A percentile compares a stretch with the other conserved stretches of the same genome.
These are phyloP conservation scores for Atkinsonella texensis DNA, from an alignment of 2,329 filamentous ascomycete genomes.

Conservation along the genomic window DNA sequence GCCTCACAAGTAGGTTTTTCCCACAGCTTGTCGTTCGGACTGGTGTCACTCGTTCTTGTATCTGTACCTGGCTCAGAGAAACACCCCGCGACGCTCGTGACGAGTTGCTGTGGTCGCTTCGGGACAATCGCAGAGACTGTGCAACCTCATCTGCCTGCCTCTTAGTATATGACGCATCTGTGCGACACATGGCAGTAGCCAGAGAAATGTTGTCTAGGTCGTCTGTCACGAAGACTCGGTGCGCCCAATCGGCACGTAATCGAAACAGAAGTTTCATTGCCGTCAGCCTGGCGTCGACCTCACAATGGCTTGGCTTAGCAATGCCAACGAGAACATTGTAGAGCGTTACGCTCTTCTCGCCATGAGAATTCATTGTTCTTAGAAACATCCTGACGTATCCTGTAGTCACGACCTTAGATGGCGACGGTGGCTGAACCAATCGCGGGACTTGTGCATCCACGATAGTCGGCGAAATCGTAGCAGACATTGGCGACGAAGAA, in stretches of 20 bases:
- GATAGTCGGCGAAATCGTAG: conserved; percentile 11
- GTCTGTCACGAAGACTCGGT: conserved; percentile 60
- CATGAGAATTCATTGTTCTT: conserved; percentile 54
- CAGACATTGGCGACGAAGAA: conserved; percentile 16
- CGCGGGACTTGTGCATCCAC: conserved; percentile 11
- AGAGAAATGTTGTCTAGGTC: conserved; percentile 62
- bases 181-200: conserved; percentile 59
- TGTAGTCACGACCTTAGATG: conserved; percentile 58
- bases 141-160: conserved; percentile 41
- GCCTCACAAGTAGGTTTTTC: conserved; percentile 20
- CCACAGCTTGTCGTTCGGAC: conserved; percentile 29
- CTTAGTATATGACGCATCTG: conserved; percentile 37
- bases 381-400: conserved; percentile 69
- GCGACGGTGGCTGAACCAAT: conserved; percentile 30
- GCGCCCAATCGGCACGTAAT: conserved; percentile 68
- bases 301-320: conserved; percentile 45
- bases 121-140: conserved; percentile 29
- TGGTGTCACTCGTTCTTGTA: conserved; percentile 29
- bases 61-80: conserved; percentile 37
- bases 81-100: conserved; percentile 35
- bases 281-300: conserved; percentile 58
- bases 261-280: conserved; percentile 72
- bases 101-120: conserved; percentile 28
- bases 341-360: conserved; percentile 48
- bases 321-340: conserved; percentile 55